Evolutionary conservation across 176 grass and related monocot species (phyloP).

Genomic region (Guadua angustifolia): DNA sequence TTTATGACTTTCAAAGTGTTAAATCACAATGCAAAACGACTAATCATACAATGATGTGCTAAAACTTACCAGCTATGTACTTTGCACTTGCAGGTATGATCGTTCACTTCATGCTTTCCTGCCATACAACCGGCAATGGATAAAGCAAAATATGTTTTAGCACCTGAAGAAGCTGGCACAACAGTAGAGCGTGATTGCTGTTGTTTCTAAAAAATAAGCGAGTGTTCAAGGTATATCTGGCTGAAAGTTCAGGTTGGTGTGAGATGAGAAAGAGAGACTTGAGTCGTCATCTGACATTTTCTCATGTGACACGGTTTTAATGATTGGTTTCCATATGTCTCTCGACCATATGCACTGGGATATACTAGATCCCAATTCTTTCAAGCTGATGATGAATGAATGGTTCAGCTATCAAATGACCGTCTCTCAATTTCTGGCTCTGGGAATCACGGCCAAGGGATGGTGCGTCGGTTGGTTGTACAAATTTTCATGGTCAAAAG

Average conservation of each 20-base stretch:
- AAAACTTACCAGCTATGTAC: not conserved
- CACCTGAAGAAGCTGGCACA: constrained; percentile 74
- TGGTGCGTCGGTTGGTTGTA: not conserved
- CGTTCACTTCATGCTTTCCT: constrained; percentile 72
- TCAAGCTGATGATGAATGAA: not conserved
- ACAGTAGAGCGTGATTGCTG: not conserved
- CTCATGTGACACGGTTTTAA: not conserved
- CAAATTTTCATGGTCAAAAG: not conserved
- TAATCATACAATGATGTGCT: not conserved
- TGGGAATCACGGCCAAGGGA: not conserved
- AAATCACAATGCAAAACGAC: not conserved
- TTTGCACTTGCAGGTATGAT: constrained; percentile 57
- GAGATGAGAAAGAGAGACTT: not conserved
- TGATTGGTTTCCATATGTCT: not conserved
- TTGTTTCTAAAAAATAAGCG: not conserved
- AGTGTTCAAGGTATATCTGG: not conserved
- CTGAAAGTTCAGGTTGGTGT: not conserved
- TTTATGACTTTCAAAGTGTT: not conserved
- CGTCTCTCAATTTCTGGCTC: not conserved
- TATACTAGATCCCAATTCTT: not conserved
- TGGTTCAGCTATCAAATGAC: not conserved
- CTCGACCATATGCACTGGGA: not conserved
- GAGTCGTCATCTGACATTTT: not conserved
- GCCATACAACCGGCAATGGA: constrained; percentile 81
- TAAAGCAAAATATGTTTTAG: constrained; percentile 76